Percentiles rank a stretch among this genome's conserved stretches.
Conservation (phyloP, 2,329 filamentous ascomycete species). For the Botrytis sinoallii region DNA sequence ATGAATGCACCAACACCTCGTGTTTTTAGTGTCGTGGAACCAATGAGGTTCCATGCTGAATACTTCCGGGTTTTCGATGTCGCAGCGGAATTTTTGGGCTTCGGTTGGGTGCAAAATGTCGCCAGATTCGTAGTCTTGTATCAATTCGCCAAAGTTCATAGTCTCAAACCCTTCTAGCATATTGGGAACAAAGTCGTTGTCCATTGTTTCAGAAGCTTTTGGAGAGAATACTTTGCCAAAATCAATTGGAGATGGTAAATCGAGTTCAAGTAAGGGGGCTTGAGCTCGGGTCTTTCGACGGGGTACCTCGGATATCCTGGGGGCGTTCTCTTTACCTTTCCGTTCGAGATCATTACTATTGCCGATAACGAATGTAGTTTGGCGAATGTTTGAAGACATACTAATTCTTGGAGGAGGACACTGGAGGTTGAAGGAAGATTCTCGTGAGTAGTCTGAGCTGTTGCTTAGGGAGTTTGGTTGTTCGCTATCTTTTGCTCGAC, state of each 20-base stretch:
- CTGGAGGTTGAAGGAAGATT: not conserved
- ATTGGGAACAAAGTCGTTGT: not conserved
- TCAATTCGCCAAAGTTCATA: not conserved
- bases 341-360: not conserved
- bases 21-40: not conserved
- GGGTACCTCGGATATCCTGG: not conserved
- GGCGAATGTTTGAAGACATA: not conserved
- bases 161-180: not conserved
- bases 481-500: constrained; percentile 10
- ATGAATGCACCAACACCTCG: not conserved
- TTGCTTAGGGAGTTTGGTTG: not conserved
- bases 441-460: not conserved
- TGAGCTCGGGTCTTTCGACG: not conserved
- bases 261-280: not conserved
- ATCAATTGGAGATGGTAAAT: not conserved
- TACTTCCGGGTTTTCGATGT: not conserved
- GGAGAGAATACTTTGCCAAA: not conserved
- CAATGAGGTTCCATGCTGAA: not conserved
- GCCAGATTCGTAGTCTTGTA: not conserved
- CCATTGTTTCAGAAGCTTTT: not conserved
- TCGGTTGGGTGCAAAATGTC: not conserved
- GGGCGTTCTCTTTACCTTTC: not conserved
- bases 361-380: not conserved
- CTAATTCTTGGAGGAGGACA: not conserved
- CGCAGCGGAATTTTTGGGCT: not conserved